Conservation (phyloP, 805 yeast genomes). For the Metschnikowia kunwiensis region DNA sequence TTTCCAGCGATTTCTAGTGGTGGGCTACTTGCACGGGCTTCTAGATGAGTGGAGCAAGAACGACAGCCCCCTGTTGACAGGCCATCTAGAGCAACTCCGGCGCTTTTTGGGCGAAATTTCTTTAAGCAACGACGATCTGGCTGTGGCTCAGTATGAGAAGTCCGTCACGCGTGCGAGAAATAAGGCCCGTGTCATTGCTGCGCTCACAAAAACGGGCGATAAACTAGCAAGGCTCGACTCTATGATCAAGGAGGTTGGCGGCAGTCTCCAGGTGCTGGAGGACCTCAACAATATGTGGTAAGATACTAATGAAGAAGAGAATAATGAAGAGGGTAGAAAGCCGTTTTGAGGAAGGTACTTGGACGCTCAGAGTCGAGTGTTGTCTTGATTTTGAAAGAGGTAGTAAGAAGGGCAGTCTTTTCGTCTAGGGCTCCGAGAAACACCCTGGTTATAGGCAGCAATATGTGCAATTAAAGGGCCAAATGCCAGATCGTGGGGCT, state of each 20-base stretch:
- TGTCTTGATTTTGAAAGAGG: too few species aligned
- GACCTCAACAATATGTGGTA: constrained; percentile 45
- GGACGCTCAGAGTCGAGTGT: too few species aligned
- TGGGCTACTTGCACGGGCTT: constrained; percentile 66
- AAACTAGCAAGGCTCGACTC: constrained; percentile 31
- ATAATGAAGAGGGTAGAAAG: too few species aligned
- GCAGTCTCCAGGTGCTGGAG: constrained; percentile 34
- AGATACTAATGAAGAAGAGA: too few species aligned
- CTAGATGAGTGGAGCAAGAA: constrained; percentile 33
- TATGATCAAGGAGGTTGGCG: constrained; percentile 37
- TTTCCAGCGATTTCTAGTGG: constrained; percentile 61
- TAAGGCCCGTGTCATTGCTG: constrained; percentile 53
- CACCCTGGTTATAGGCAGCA: too few species aligned
- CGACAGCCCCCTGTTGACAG: constrained; percentile 5
- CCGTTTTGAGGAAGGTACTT: too few species aligned
- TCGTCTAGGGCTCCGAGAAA: too few species aligned
- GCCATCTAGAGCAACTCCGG: constrained; percentile 29
- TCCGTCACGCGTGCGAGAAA: constrained; percentile 54
- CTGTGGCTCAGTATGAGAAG: constrained; percentile 55
- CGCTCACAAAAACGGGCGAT: constrained; percentile 25
- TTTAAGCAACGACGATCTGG: constrained; percentile 46
- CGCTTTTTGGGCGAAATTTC: constrained; percentile 20
- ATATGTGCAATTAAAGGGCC: too few species aligned
- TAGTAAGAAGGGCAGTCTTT: too few species aligned
- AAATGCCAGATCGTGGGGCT: too few species aligned